Conservation (phyloP, 2,329 filamentous ascomycete genomes). For the Zasmidium cellare region DNA sequence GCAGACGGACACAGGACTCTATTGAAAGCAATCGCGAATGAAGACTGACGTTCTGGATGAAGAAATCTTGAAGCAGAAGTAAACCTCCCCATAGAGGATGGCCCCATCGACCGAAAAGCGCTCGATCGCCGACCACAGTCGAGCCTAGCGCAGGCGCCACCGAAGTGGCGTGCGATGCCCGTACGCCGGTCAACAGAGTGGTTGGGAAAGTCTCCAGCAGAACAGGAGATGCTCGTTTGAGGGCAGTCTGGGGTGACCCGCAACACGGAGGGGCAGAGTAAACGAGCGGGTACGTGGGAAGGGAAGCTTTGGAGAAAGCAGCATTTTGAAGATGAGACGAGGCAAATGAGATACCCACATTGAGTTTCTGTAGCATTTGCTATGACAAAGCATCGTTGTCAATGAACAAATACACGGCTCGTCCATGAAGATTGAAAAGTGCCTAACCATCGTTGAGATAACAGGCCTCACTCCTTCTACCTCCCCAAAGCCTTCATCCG, state of each 20-base stretch:
- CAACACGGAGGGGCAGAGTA: background rate
- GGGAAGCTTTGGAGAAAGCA: background rate
- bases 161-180: too few relatives aligned
- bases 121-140: too few relatives aligned
- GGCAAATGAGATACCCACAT: slow-evolving; percentile 8
- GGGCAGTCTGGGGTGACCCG: too few relatives aligned
- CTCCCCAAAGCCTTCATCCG: slow-evolving; percentile 58
- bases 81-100: background rate
- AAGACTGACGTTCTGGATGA: slow-evolving; percentile 19
- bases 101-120: background rate
- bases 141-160: too few relatives aligned
- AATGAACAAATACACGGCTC: too few relatives aligned
- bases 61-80: slow-evolving; percentile 27
- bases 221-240: too few relatives aligned
- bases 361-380: slow-evolving; percentile 4
- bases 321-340: background rate
- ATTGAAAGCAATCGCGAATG: slow-evolving; percentile 37
- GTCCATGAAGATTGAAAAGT: too few relatives aligned
- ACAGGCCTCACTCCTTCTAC: background rate
- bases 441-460: too few relatives aligned
- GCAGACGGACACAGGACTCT: slow-evolving; percentile 52
- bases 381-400: background rate
- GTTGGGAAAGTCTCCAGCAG: too few relatives aligned
- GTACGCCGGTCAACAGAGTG: too few relatives aligned
- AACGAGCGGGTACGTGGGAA: background rate